These are phyloP conservation scores for Alloteropsis angusta DNA, from an alignment of 202 grass and related monocot species.

Conservation along the genomic window DNA sequence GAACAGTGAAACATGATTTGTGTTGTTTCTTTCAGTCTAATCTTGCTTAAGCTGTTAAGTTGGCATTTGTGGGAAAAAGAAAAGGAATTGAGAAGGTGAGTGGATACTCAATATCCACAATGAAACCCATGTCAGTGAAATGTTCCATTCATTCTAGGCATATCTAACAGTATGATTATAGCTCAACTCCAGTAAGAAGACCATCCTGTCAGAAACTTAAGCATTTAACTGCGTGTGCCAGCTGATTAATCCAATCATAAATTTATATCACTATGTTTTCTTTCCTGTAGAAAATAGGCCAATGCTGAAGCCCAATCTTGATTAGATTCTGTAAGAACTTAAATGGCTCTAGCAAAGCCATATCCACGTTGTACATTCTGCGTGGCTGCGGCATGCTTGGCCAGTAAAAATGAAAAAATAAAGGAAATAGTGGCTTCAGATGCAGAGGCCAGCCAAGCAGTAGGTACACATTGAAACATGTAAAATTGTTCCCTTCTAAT, in stretches of 20 bases:
- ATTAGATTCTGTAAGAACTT: neutral
- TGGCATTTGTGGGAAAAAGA: neutral
- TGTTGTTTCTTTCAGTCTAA: neutral
- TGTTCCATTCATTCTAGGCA: neutral
- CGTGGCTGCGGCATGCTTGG: neutral
- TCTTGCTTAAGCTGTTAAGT: neutral
- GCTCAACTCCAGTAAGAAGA: neutral
- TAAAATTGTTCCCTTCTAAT: conserved; percentile 2
- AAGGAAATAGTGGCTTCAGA: neutral
- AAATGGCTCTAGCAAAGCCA: neutral
- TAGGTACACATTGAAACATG: conserved; percentile 8
- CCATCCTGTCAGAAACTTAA: neutral
- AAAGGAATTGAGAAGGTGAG: neutral
- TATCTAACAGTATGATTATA: neutral
- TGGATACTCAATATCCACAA: neutral
- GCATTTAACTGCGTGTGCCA: neutral
- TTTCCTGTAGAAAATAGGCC: neutral
- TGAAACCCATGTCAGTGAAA: neutral
- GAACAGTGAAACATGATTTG: neutral
- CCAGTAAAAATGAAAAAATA: neutral
- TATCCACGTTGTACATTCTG: neutral
- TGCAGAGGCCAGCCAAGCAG: conserved; percentile 6
- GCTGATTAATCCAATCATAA: neutral
- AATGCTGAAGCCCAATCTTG: conserved; percentile 12
- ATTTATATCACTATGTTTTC: neutral